Conservation (phyloP, 2,329 filamentous ascomycete species). For the Samsoniella hepiali region DNA sequence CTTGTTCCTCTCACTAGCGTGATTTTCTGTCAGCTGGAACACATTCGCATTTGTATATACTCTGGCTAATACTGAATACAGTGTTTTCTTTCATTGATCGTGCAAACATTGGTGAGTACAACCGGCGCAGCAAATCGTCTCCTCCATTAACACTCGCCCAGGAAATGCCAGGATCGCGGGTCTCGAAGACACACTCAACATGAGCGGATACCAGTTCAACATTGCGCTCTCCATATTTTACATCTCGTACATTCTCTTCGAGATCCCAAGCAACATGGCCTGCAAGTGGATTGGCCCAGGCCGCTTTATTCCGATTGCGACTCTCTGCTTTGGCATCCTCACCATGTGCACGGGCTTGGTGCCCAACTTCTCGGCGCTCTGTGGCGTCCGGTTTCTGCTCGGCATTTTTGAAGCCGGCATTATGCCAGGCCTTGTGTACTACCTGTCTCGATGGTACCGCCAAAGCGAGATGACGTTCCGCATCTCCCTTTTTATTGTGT, state of each 20-base stretch:
- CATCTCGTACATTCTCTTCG: slow-evolving; percentile 62
- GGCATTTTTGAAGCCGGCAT: slow-evolving; percentile 63
- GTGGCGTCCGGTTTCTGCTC: slow-evolving; percentile 57
- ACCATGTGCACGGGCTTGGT: slow-evolving; percentile 63
- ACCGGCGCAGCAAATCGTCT: background rate
- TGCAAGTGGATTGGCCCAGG: slow-evolving; percentile 65
- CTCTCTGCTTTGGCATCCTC: slow-evolving; percentile 55
- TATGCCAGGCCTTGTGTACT: slow-evolving; percentile 64
- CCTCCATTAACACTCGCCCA: slow-evolving; percentile 24
- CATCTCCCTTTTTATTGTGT: slow-evolving; percentile 61
- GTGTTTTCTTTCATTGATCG: slow-evolving; percentile 65
- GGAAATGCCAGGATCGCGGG: slow-evolving; percentile 60
- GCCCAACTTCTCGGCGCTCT: slow-evolving; percentile 42
- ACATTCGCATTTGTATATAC: background rate
- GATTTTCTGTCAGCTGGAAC: slow-evolving; percentile 41
- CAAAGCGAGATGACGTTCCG: slow-evolving; percentile 61
- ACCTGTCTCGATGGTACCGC: slow-evolving; percentile 61
- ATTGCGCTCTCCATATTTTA: slow-evolving; percentile 59
- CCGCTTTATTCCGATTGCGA: slow-evolving; percentile 60
- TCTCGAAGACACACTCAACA: slow-evolving; percentile 51
- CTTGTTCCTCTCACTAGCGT: slow-evolving; percentile 57
- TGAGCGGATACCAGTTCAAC: slow-evolving; percentile 61
- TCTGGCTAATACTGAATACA: background rate
- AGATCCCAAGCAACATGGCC: slow-evolving; percentile 59
- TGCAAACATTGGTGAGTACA: slow-evolving; percentile 58